Conservation (phyloP, 2,329 filamentous ascomycete species). For the Botrytis fragariae region DNA sequence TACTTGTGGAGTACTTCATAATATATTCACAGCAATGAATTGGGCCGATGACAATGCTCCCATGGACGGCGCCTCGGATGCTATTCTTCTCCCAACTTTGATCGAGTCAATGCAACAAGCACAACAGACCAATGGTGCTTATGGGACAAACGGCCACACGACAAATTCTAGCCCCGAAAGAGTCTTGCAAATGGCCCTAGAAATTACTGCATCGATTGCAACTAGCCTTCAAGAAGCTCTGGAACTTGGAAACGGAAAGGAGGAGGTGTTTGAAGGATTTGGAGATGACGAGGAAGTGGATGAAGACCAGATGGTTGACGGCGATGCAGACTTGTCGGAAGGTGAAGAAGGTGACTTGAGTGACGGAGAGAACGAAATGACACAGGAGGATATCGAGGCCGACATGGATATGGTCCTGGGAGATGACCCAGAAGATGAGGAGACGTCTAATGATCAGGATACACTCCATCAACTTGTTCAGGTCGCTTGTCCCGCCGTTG, state of each 20-base stretch:
- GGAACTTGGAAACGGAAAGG: slow-evolving; percentile 45
- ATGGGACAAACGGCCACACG: slow-evolving; percentile 24
- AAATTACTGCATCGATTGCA: slow-evolving; percentile 63
- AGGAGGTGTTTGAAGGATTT: slow-evolving; percentile 44
- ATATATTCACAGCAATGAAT: slow-evolving; percentile 54
- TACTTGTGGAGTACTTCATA: slow-evolving; percentile 61
- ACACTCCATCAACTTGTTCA: slow-evolving; percentile 36
- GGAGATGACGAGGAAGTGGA: slow-evolving; percentile 37
- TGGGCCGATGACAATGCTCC: slow-evolving; percentile 53
- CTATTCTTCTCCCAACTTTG: slow-evolving; percentile 48
- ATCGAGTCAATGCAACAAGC: slow-evolving; percentile 35
- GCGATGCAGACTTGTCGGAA: slow-evolving; percentile 43
- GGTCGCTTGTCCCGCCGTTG: slow-evolving; percentile 34
- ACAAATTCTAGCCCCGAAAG: slow-evolving; percentile 34
- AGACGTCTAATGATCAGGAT: slow-evolving; percentile 34
- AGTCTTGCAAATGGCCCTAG: slow-evolving; percentile 49
- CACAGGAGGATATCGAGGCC: slow-evolving; percentile 55
- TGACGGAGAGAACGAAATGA: slow-evolving; percentile 47
- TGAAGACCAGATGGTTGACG: slow-evolving; percentile 41
- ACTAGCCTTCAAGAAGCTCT: slow-evolving; percentile 55
- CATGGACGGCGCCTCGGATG: slow-evolving; percentile 50
- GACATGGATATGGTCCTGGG: slow-evolving; percentile 66
- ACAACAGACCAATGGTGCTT: slow-evolving; percentile 5
- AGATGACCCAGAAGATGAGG: slow-evolving; percentile 42
- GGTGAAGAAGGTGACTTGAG: slow-evolving; percentile 43